A percentile compares a stretch with the other conserved stretches of the same genome.
phyloP scores from a whole-genome alignment of 441 rosid species.

The Flueggea neowawraea region DNA sequence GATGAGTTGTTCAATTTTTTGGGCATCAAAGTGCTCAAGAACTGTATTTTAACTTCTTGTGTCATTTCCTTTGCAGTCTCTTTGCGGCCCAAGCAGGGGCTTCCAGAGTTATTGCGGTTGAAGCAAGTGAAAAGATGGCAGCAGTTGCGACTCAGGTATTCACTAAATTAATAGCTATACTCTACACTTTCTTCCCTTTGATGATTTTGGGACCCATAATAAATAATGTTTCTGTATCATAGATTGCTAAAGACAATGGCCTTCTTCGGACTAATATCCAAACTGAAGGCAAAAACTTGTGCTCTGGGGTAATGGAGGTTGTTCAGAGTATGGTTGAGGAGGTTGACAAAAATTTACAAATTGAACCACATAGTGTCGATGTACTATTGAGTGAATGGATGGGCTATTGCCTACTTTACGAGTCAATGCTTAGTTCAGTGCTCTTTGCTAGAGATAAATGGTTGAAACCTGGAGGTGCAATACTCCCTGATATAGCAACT shows the following conservation, averaged over 20 bases:
- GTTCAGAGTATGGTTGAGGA: conserved; percentile 89
- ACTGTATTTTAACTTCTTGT: neutral
- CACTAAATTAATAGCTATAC: conserved; percentile 10
- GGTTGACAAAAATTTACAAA: conserved; percentile 49
- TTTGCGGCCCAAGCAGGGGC: conserved; percentile 96
- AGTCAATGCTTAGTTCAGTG: conserved; percentile 92
- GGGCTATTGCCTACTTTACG: conserved; percentile 95
- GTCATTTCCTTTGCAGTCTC: conserved; percentile 39
- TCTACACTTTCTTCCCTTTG: conserved; percentile 6
- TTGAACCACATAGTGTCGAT: conserved; percentile 84
- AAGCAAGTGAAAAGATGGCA: conserved; percentile 97
- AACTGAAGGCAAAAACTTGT: conserved; percentile 17
- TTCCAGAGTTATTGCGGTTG: conserved; percentile 82
- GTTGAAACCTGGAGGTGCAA: conserved; percentile 98
- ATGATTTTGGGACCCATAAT: conserved; percentile 9
- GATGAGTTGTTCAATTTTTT: neutral
- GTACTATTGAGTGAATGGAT: conserved; percentile 94
- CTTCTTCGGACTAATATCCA: conserved; percentile 36
- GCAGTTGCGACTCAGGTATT: conserved; percentile 82
- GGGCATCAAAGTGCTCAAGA: neutral
- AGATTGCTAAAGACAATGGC: conserved; percentile 86
- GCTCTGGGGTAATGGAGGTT: conserved; percentile 64
- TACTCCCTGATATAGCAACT: conserved; percentile 94
- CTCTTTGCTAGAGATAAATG: conserved; percentile 92
- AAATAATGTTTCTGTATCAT: conserved; percentile 13